These are phyloP conservation scores for Escallonia rubra DNA, from an alignment of 129 eudicot genomes.

Conservation along the genomic window DNA sequence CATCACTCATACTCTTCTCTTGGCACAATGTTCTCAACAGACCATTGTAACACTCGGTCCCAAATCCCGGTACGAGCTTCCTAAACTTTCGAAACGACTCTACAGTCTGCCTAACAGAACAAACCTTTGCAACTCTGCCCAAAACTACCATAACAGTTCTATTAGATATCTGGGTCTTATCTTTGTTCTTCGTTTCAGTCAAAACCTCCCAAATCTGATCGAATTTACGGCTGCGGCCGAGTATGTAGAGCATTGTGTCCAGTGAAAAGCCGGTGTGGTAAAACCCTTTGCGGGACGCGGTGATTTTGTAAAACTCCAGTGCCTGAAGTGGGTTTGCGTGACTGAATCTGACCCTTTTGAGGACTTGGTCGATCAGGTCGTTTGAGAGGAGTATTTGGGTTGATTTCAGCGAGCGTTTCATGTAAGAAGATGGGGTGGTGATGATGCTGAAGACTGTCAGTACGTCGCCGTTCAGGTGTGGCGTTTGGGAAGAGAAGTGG, in stretches of 20 bases:
- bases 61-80: slow-evolving; percentile 34
- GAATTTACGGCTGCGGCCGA: slow-evolving; percentile 43
- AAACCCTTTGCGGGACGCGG: slow-evolving; percentile 28
- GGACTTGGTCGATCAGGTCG: slow-evolving; percentile 41
- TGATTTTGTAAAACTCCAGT: slow-evolving; percentile 35
- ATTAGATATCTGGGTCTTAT: slow-evolving; percentile 34
- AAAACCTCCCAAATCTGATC: slow-evolving; percentile 43
- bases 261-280: slow-evolving; percentile 41
- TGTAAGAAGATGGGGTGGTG: slow-evolving; percentile 13
- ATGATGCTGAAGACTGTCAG: slow-evolving; percentile 32
- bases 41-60: slow-evolving; percentile 37
- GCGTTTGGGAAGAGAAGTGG: no score
- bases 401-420: slow-evolving; percentile 30
- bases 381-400: slow-evolving; percentile 26
- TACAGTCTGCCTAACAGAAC: slow-evolving; percentile 58
- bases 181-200: slow-evolving; percentile 37
- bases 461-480: slow-evolving; percentile 11
- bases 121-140: slow-evolving; percentile 52
- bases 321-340: slow-evolving; percentile 44
- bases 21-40: slow-evolving; percentile 55
- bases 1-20: slow-evolving; percentile 63
- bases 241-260: slow-evolving; percentile 48
- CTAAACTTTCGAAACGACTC: slow-evolving; percentile 37
- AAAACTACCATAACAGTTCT: slow-evolving; percentile 51
- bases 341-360: slow-evolving; percentile 52